A percentile compares a stretch with the other conserved stretches of the same genome.
Evolutionary conservation across 768 basidiomycete genomes (phyloP).

Genomic region (Termitomyces sp.): DNA sequence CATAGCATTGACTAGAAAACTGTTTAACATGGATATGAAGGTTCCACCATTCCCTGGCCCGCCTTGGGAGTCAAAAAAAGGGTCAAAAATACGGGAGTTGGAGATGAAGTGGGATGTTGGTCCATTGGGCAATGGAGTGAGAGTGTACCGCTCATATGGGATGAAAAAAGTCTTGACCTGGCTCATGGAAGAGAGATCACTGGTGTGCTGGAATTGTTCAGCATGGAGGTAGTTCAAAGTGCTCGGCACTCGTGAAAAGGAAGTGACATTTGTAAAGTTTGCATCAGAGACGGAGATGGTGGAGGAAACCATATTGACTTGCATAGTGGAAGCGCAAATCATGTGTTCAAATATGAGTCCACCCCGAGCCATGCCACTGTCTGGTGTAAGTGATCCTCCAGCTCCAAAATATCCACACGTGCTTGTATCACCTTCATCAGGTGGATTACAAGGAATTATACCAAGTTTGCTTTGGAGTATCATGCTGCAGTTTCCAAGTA

Average conservation of each 20-base stretch:
- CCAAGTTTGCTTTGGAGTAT: neutral
- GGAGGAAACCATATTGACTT: constrained; percentile 3
- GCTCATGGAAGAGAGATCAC: neutral
- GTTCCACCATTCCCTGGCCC: constrained; percentile 11
- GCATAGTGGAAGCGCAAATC: neutral
- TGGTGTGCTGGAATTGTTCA: no score
- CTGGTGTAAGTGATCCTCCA: no score
- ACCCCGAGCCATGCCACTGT: no score
- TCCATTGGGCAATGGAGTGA: neutral
- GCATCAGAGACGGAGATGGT: neutral
- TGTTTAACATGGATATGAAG: neutral
- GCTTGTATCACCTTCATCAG: neutral
- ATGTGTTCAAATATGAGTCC: neutral
- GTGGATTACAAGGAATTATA: neutral
- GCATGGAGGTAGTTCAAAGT: neutral
- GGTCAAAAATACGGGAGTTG: neutral
- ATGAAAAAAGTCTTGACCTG: neutral
- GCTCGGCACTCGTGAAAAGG: neutral
- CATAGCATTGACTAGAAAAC: neutral
- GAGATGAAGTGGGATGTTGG: constrained; percentile 11
- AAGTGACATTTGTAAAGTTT: neutral
- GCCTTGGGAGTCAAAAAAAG: neutral
- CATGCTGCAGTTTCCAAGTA: neutral
- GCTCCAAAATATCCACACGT: neutral
- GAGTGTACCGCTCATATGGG: constrained; percentile 12